A percentile compares a stretch with the other conserved stretches of the same genome.
Conservation (phyloP, 2,329 filamentous ascomycete genomes). For the Elsinoe ampelina region DNA sequence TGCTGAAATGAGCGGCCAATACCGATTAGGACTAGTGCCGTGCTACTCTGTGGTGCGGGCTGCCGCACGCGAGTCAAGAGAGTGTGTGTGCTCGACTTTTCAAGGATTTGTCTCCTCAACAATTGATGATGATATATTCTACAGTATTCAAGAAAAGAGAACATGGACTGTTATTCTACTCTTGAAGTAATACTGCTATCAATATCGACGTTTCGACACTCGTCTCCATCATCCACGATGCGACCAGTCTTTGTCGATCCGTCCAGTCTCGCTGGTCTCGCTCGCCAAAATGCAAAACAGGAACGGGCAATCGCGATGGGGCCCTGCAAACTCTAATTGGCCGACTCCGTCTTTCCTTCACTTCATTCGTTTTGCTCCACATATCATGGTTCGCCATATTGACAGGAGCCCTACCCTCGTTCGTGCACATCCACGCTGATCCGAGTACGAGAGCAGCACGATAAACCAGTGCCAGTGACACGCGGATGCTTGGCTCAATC, state of each 20-base stretch:
- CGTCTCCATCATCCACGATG: not conserved
- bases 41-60: not conserved
- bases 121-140: not conserved
- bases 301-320: conserved; percentile 9
- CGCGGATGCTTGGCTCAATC: not conserved
- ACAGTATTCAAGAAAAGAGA: too few relatives aligned
- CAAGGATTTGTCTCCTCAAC: not conserved
- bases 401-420: conserved; percentile 1
- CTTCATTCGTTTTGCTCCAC: not conserved
- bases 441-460: too few relatives aligned
- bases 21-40: not conserved
- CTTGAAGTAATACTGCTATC: not conserved
- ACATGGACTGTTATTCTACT: too few relatives aligned
- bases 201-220: conserved; percentile 1
- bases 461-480: not conserved
- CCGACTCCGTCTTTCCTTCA: not conserved
- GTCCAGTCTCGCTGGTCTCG: not conserved
- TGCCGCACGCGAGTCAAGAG: not conserved
- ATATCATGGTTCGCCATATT: not conserved
- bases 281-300: conserved; percentile 11
- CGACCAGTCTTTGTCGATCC: not conserved
- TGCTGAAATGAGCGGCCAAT: not conserved
- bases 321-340: not conserved
- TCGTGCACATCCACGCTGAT: not conserved
- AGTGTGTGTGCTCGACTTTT: not conserved